Percentiles rank a stretch among this genome's conserved stretches.
Evolutionary conservation across 371 early-diverging fungal genomes (phyloP).

Genomic region (Mucor sp.): DNA sequence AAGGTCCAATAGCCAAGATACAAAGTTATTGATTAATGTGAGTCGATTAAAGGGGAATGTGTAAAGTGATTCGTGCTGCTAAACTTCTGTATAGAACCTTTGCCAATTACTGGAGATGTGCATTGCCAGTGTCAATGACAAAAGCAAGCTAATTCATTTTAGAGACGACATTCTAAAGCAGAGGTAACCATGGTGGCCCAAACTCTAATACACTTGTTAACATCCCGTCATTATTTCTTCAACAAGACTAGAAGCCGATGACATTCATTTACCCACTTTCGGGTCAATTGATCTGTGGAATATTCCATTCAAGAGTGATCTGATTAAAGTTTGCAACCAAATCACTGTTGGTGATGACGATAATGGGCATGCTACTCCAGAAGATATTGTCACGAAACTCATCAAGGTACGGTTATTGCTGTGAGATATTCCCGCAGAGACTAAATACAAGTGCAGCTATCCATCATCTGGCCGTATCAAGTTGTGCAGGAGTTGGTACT

Average conservation of each 20-base stretch:
- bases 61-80: background rate
- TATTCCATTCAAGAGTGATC: conserved; percentile 9
- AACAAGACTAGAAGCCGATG: background rate
- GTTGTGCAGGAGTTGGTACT: conserved; percentile 15
- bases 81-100: background rate
- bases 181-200: background rate
- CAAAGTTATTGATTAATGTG: conserved; percentile 1
- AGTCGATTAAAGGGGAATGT: background rate
- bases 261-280: conserved; percentile 4
- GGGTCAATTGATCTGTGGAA: conserved; percentile 14
- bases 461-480: conserved; percentile 28
- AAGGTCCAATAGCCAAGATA: background rate
- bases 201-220: background rate
- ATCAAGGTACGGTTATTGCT: background rate
- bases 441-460: conserved; percentile 14
- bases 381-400: background rate
- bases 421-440: background rate
- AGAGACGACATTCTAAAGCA: background rate
- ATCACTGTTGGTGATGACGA: conserved; percentile 17
- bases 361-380: background rate
- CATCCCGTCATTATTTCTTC: background rate
- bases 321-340: conserved; percentile 16
- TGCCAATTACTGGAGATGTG: background rate
- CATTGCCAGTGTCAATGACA: background rate
- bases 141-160: background rate